phyloP scores from a whole-genome alignment of 2,329 filamentous ascomycete genomes.

The Neofusicoccum laricinum region DNA sequence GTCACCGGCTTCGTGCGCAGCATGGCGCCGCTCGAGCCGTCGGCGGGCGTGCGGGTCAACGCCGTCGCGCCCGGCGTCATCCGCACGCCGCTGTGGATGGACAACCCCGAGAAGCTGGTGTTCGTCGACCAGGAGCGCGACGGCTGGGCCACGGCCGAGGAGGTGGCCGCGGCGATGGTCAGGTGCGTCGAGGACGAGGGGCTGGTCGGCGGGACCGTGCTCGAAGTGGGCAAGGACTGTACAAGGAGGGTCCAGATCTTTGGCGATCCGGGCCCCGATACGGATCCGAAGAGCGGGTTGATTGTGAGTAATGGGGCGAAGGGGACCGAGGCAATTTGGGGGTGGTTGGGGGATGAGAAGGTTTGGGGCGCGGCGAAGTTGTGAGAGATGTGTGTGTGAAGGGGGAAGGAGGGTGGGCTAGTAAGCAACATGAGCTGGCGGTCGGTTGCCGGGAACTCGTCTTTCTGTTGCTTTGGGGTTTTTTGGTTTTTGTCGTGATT shows the following conservation, averaged over 20 bases:
- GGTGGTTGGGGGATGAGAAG: slow-evolving; percentile 41
- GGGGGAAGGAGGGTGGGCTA: not conserved
- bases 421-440: too few species aligned
- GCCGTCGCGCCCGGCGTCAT: slow-evolving; percentile 60
- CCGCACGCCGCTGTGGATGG: slow-evolving; percentile 61
- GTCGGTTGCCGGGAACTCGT: too few species aligned
- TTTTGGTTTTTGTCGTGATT: too few species aligned
- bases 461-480: too few species aligned
- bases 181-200: slow-evolving; percentile 50
- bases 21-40: slow-evolving; percentile 48
- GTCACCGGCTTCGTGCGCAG: slow-evolving; percentile 50
- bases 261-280: slow-evolving; percentile 54
- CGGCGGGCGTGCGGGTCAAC: slow-evolving; percentile 55
- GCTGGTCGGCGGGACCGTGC: slow-evolving; percentile 46
- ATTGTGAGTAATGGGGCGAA: slow-evolving; percentile 42
- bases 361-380: slow-evolving; percentile 42
- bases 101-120: slow-evolving; percentile 58
- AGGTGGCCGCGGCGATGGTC: slow-evolving; percentile 59
- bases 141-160: slow-evolving; percentile 59
- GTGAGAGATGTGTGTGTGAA: not conserved
- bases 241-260: slow-evolving; percentile 50
- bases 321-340: slow-evolving; percentile 50
- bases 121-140: slow-evolving; percentile 49
- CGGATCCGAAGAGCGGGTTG: slow-evolving; percentile 38
- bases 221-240: slow-evolving; percentile 54